Conservation (phyloP, 139 green algal genomes). For the Volvox africanus region DNA sequence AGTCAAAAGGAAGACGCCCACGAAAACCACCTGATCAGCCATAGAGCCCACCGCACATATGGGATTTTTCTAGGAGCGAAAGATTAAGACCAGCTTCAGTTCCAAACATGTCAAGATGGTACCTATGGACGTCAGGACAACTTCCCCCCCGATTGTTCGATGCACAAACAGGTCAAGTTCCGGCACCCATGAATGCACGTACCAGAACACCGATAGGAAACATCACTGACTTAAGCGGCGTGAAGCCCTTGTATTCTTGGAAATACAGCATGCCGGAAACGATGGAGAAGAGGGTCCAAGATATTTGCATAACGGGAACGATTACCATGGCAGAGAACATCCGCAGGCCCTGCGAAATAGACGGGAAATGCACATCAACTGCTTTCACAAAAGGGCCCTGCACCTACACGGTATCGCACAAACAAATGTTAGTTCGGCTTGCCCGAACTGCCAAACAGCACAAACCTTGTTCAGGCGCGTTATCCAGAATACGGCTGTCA, state of each 20-base stretch:
- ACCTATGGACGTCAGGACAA: not conserved
- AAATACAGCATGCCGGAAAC: conserved; percentile 87
- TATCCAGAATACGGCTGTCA: conserved; percentile 86
- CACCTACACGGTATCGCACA: too few relatives aligned
- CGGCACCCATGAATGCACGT: not conserved
- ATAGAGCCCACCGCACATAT: not conserved
- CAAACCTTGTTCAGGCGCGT: conserved; percentile 82
- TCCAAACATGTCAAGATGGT: not conserved
- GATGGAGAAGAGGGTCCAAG: conserved; percentile 89
- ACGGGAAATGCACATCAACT: not conserved
- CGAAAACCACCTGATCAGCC: conserved; percentile 70
- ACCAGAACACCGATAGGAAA: conserved; percentile 80
- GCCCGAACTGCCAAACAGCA: not conserved
- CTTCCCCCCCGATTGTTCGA: too few relatives aligned
- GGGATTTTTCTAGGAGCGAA: too few relatives aligned
- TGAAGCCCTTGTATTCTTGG: conserved; percentile 81
- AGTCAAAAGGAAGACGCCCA: conserved; percentile 74
- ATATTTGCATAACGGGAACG: conserved; percentile 90
- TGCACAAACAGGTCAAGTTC: not conserved
- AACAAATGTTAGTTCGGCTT: too few relatives aligned
- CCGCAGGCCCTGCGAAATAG: conserved; percentile 71
- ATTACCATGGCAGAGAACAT: conserved; percentile 91
- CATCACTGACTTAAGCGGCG: conserved; percentile 73
- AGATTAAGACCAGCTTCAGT: not conserved
- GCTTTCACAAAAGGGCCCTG: too few relatives aligned